These are phyloP conservation scores for Cryptosporidium felis DNA, from an alignment of 169 alveolate species.

Conservation along the genomic window DNA sequence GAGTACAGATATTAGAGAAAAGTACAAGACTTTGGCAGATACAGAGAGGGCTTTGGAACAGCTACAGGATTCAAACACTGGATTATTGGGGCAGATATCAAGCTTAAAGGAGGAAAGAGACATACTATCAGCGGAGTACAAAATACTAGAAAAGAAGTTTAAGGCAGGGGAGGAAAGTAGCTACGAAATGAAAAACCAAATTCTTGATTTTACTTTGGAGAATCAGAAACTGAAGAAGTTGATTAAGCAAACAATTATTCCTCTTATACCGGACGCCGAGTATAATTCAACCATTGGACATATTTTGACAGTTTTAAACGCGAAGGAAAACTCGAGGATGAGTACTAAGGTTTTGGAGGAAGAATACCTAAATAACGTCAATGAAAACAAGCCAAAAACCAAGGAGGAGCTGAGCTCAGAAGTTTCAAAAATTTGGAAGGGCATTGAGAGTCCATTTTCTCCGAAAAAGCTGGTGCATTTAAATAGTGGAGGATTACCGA, in stretches of 20 bases:
- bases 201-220: conserved; percentile 65
- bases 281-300: conserved; percentile 57
- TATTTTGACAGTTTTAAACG: conserved; percentile 30
- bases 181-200: conserved; percentile 41
- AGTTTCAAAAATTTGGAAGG: conserved; percentile 21
- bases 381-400: background rate
- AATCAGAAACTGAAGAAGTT: conserved; percentile 56
- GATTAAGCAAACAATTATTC: conserved; percentile 56
- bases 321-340: conserved; percentile 66
- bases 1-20: conserved; percentile 10
- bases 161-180: conserved; percentile 1
- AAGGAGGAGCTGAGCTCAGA: background rate
- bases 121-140: conserved; percentile 24
- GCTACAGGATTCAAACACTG: conserved; percentile 12
- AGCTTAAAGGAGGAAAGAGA: conserved; percentile 45
- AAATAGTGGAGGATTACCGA: background rate
- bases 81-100: background rate
- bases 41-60: conserved; percentile 54
- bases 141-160: conserved; percentile 10
- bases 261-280: conserved; percentile 39
- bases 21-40: conserved; percentile 1
- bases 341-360: conserved; percentile 34
- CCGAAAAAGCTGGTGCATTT: background rate
- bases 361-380: conserved; percentile 7
- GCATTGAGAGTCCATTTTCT: conserved; percentile 49